Base-by-base conservation (phyloP, 2,329 filamentous ascomycete species). In the Alternaria postmessia region DNA sequence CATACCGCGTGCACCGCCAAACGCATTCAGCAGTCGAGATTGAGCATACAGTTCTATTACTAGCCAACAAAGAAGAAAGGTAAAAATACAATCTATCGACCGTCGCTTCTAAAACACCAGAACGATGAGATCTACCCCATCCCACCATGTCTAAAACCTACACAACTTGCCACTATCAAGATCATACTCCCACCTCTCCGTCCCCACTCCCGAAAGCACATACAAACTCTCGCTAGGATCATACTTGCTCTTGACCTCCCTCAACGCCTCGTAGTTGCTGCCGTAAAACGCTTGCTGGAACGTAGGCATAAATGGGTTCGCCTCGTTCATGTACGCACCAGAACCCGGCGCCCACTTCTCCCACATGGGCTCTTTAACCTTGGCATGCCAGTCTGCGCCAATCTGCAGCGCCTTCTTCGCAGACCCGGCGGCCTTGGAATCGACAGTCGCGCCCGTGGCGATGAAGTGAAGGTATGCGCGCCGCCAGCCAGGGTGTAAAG, bases 401-500 rank as follows among this genome's bases (percentile, higher is more conserved):
- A 26, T 26, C 5, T 30, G 7, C 7, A 55, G 16, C n/a, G 41
- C 53, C 4, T 34, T 12, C 16, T 55, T 47, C 2, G 53, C 42
- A 22, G 18, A 14, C 1, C 43, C 43, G 1, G 26, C 43, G 1
- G 26, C 16, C 1, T 7, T 11, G 0, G 43, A 47, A 6, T 59
- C 20, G 3, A 56, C 5, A 44, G 60, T 14, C 12, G 65, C 73
- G 0, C 75, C 72, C 4, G 64, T 72, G 3, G 69, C 57, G 49
- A 76, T 71, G 14, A 72, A 57, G 38, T 78, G 76, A 2, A 74
- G 53, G 22, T 79, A 79, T 4, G 76, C 69, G 2, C 59, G 62
- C 20, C 73, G 69, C 79, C 79, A 81, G 0, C 73, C 73, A 0
- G 74, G 73, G 30, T 70, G 62, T 20, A 78, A 63, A 7, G 75